Evolutionary conservation across 2,329 filamentous ascomycete genomes (phyloP).

Genomic region (Aspergillus viridinutans): DNA sequence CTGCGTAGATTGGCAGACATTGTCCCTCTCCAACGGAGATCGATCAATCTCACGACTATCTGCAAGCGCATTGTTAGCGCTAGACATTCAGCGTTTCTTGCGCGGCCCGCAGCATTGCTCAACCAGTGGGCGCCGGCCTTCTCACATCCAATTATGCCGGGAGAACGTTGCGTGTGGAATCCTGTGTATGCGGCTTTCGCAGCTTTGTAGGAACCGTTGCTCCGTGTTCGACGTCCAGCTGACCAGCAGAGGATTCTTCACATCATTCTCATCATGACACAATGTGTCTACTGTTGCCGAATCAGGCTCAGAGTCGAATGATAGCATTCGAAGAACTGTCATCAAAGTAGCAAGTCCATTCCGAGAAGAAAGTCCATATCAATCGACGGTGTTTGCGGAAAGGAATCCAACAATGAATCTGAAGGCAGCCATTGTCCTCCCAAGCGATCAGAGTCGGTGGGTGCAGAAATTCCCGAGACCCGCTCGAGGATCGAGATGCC

Average conservation of each 20-base stretch:
- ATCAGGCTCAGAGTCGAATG: background rate
- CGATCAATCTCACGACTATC: background rate
- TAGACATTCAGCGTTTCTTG: background rate
- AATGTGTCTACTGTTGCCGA: background rate
- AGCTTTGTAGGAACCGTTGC: background rate
- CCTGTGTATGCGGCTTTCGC: too few relatives aligned
- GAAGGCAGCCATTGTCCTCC: background rate
- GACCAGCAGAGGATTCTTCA: too few relatives aligned
- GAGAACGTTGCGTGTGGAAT: background rate
- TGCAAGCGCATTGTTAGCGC: background rate
- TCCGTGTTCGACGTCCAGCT: background rate
- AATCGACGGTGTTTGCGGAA: background rate
- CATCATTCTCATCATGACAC: background rate
- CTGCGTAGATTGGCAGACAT: background rate
- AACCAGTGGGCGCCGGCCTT: too few relatives aligned
- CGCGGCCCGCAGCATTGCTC: too few relatives aligned
- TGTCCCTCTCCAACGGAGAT: background rate
- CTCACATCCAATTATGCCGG: background rate
- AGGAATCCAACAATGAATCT: background rate
- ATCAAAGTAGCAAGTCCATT: background rate
- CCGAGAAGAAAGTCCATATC: background rate
- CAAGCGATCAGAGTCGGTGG: background rate
- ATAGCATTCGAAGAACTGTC: background rate
- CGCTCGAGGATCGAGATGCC: slow-evolving; percentile 18
- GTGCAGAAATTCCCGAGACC: background rate